These are phyloP conservation scores for Senna tora DNA, from an alignment of 306 rosid species.

Conservation along the genomic window DNA sequence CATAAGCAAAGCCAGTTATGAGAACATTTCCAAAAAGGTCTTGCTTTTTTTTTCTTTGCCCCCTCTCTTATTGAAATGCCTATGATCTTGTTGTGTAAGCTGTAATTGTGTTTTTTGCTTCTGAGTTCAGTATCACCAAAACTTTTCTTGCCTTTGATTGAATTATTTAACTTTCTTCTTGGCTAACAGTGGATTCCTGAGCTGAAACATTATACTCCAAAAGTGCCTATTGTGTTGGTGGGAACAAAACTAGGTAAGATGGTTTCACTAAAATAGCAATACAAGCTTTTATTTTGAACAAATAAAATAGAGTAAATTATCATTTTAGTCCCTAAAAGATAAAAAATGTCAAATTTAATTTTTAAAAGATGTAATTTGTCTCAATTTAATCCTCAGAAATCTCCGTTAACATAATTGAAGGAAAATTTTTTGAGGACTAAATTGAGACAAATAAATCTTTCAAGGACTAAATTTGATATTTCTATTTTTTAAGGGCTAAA, in stretches of 20 bases:
- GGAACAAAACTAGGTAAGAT: conserved; percentile 78
- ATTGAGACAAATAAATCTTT: too few relatives aligned
- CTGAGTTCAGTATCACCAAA: conserved; percentile 15
- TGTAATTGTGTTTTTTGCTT: neutral
- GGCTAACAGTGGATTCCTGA: conserved; percentile 73
- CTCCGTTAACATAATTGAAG: too few relatives aligned
- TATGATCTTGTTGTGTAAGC: neutral
- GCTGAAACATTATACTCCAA: conserved; percentile 77
- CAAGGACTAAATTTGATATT: too few relatives aligned
- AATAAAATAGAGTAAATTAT: too few relatives aligned
- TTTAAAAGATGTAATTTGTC: too few relatives aligned
- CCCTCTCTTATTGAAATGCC: neutral
- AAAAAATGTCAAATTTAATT: too few relatives aligned
- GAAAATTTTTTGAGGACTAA: too few relatives aligned
- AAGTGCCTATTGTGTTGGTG: conserved; percentile 72
- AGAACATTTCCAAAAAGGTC: conserved; percentile 91
- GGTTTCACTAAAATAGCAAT: conserved; percentile 21
- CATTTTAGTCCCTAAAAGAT: too few relatives aligned
- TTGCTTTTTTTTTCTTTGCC: neutral
- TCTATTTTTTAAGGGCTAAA: too few relatives aligned
- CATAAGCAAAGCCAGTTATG: conserved; percentile 89
- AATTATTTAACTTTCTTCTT: conserved; percentile 30
- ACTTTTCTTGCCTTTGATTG: conserved; percentile 7
- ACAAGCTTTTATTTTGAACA: neutral
- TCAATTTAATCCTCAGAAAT: too few relatives aligned